Percentiles rank a stretch among this genome's conserved stretches.
Evolutionary conservation across 495 filamentous ascomycete genomes (phyloP).

Genomic region (Lophiotrema nucula): DNA sequence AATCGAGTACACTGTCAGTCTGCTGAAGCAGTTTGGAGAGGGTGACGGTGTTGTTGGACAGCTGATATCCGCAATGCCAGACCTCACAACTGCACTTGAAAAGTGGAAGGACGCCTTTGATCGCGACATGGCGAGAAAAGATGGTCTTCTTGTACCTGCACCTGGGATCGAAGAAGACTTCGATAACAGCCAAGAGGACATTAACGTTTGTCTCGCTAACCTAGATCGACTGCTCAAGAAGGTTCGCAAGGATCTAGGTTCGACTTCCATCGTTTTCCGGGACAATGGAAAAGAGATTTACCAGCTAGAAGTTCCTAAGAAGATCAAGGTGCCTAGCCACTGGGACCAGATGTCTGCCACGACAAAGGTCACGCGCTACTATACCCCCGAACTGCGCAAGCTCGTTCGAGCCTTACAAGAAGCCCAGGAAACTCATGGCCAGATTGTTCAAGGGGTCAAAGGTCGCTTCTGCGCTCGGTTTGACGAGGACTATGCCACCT

Average conservation of each 20-base stretch:
- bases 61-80: constrained; percentile 79
- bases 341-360: constrained; percentile 99
- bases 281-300: constrained; percentile 97
- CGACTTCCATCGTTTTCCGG: constrained; percentile 71
- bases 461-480: constrained; percentile 83
- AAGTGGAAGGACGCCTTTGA: constrained; percentile 96
- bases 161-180: constrained; percentile 91
- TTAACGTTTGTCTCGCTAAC: constrained; percentile 68
- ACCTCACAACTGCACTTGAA: constrained; percentile 67
- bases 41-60: constrained; percentile 82
- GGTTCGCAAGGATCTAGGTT: constrained; percentile 64
- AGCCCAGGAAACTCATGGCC: constrained; percentile 88
- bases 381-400: constrained; percentile 76
- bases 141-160: constrained; percentile 77
- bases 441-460: constrained; percentile 86
- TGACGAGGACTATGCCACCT: constrained; percentile 80
- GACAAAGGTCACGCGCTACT: constrained; percentile 87
- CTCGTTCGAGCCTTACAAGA: constrained; percentile 86
- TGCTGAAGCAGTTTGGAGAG: constrained; percentile 65
- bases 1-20: constrained; percentile 84
- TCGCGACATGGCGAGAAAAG: constrained; percentile 71
- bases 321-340: constrained; percentile 77
- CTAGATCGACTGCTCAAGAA: constrained; percentile 70
- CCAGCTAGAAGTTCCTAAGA: constrained; percentile 86
- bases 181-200: constrained; percentile 75